A percentile compares a stretch with the other conserved stretches of the same genome.
phyloP scores from a whole-genome alignment of 2,329 filamentous ascomycete species.

The Ustulina deusta region DNA sequence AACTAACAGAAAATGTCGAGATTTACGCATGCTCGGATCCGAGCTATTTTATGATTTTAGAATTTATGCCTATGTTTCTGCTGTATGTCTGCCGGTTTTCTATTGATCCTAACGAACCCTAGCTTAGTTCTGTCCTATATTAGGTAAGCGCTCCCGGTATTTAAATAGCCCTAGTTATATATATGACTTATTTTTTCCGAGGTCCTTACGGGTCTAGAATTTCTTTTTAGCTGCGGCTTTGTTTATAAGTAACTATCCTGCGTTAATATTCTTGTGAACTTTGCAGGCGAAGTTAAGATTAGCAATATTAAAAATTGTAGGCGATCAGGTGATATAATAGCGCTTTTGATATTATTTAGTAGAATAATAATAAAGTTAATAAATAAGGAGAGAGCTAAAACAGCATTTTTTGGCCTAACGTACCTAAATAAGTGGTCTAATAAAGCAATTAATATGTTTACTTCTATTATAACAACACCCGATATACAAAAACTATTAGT shows the following conservation, averaged over 20 bases:
- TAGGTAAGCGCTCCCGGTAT: background rate
- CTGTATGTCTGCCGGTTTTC: slow-evolving; percentile 10
- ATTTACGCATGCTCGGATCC: slow-evolving; percentile 8
- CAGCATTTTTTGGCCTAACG: background rate
- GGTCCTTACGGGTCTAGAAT: slow-evolving; percentile 10
- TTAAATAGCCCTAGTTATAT: background rate
- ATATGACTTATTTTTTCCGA: background rate
- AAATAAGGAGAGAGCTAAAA: slow-evolving; percentile 11
- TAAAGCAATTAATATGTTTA: slow-evolving; percentile 21
- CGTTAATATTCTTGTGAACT: slow-evolving; percentile 4
- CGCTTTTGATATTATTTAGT: slow-evolving; percentile 12
- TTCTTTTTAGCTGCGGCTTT: slow-evolving; percentile 6
- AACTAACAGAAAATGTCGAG: slow-evolving; percentile 19
- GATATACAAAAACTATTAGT: slow-evolving; percentile 5
- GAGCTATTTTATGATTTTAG: slow-evolving; percentile 19
- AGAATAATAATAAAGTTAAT: slow-evolving; percentile 19
- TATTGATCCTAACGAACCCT: slow-evolving; percentile 17
- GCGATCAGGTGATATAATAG: background rate
- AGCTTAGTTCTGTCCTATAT: slow-evolving; percentile 23
- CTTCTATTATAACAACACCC: background rate
- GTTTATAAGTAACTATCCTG: slow-evolving; percentile 13
- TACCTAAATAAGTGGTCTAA: background rate
- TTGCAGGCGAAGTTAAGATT: slow-evolving; percentile 20
- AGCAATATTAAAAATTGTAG: slow-evolving; percentile 15
- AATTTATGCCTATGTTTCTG: slow-evolving; percentile 20